Percentiles rank a stretch among this genome's conserved stretches.
These are phyloP conservation scores for Gastrolobium bilobum DNA, from an alignment of 306 rosid species.

Conservation along the genomic window DNA sequence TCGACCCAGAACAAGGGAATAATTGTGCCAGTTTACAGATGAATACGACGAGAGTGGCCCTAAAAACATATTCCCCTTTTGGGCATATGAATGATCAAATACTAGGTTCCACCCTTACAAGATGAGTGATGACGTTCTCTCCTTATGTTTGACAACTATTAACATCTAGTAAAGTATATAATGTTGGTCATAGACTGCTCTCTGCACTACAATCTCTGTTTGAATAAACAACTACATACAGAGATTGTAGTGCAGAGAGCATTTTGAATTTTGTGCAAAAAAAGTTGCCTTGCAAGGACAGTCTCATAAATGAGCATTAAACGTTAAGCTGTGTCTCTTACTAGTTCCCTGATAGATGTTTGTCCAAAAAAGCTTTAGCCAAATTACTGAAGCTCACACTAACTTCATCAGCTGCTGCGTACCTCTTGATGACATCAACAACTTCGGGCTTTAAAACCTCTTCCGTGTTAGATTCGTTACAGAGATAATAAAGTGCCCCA, in stretches of 20 bases:
- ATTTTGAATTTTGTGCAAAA: not conserved
- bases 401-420: conserved; percentile 77
- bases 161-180: not conserved
- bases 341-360: conserved; percentile 58
- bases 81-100: not conserved
- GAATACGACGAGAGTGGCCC: not conserved
- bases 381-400: conserved; percentile 83
- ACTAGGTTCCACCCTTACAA: not conserved
- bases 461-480: conserved; percentile 66
- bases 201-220: too few relatives aligned
- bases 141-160: not conserved
- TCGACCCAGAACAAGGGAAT: not conserved
- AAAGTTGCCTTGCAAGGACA: conserved; percentile 29
- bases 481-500: conserved; percentile 78
- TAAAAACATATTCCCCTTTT: not conserved
- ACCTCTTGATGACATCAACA: conserved; percentile 75
- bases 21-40: not conserved
- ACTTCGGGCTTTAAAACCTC: conserved; percentile 91
- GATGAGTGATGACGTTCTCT: not conserved
- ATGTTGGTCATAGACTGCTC: not conserved
- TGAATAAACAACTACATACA: not conserved
- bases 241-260: conserved; percentile 10
- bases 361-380: conserved; percentile 84
- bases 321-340: conserved; percentile 17
- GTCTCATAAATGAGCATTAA: not conserved